Evolutionary conservation across 441 rosid species (phyloP).

Genomic region (Hypseocharis bilobata): DNA sequence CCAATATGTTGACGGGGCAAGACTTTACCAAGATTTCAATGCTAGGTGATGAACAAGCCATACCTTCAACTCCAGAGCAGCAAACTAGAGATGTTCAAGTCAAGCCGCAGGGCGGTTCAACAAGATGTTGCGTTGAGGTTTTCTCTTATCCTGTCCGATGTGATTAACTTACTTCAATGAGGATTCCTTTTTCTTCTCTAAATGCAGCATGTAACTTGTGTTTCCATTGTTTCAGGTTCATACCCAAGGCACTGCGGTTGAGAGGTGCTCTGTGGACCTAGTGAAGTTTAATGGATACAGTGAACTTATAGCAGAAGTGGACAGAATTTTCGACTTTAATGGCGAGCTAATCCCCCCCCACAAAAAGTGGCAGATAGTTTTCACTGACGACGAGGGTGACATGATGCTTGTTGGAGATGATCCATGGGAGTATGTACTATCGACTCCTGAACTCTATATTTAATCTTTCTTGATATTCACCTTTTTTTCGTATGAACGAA

Average conservation of each 20-base stretch:
- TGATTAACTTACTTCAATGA: background rate
- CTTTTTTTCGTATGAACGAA: background rate
- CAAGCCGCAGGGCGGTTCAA: conserved; percentile 14
- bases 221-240: conserved; percentile 48
- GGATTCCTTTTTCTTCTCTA: background rate
- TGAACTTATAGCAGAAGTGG: conserved; percentile 75
- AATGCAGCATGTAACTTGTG: background rate
- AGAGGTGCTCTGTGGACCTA: conserved; percentile 92
- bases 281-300: conserved; percentile 61
- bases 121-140: conserved; percentile 23
- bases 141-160: background rate
- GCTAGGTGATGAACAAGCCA: conserved; percentile 13
- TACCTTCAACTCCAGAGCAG: conserved; percentile 12
- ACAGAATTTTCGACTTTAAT: conserved; percentile 68
- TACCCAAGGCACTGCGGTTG: conserved; percentile 88
- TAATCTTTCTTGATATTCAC: background rate
- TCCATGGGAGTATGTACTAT: conserved; percentile 84
- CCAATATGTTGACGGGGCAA: background rate
- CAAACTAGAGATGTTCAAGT: conserved; percentile 15
- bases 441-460: background rate
- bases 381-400: conserved; percentile 87
- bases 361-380: conserved; percentile 73
- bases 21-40: background rate
- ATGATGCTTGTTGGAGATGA: conserved; percentile 99
- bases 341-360: conserved; percentile 61